A percentile compares a stretch with the other conserved stretches of the same genome.
phyloP scores from a whole-genome alignment of 805 yeast species.

The Candida tammaniensis region DNA sequence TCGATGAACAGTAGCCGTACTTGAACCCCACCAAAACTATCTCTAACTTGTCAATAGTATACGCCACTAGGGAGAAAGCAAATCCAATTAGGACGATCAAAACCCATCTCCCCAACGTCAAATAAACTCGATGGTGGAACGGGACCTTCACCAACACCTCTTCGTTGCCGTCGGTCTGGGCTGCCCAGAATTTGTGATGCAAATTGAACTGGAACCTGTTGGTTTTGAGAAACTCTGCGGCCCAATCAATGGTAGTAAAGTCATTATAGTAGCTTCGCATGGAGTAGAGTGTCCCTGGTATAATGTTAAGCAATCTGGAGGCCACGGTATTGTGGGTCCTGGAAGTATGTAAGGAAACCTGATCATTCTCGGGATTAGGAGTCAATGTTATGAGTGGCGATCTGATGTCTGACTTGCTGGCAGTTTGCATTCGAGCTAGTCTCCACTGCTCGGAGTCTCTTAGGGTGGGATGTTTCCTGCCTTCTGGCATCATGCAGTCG shows the following conservation, averaged over 20 bases:
- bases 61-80: constrained; percentile 49
- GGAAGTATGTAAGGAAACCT: constrained; percentile 11
- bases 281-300: constrained; percentile 17
- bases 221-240: constrained; percentile 44
- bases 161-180: constrained; percentile 2
- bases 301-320: constrained; percentile 14
- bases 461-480: no score
- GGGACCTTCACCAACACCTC: constrained; percentile 15
- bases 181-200: constrained; percentile 26
- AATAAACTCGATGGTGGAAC: constrained; percentile 24
- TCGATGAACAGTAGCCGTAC: constrained; percentile 48
- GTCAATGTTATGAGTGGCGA: constrained; percentile 16
- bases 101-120: constrained; percentile 47
- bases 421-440: constrained; percentile 15
- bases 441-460: no score
- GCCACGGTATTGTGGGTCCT: constrained; percentile 14
- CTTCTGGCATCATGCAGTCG: no score
- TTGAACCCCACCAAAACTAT: constrained; percentile 48
- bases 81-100: constrained; percentile 46
- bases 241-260: constrained; percentile 63
- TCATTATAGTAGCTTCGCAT: constrained; percentile 50
- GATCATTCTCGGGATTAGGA: constrained; percentile 10
- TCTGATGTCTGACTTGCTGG: constrained; percentile 17
- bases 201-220: constrained; percentile 40
- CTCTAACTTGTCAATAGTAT: constrained; percentile 46